Percentiles rank a stretch among this genome's conserved stretches.
Conservation (phyloP, 805 yeast species). For the Saccharomyces cerevisiae region DNA sequence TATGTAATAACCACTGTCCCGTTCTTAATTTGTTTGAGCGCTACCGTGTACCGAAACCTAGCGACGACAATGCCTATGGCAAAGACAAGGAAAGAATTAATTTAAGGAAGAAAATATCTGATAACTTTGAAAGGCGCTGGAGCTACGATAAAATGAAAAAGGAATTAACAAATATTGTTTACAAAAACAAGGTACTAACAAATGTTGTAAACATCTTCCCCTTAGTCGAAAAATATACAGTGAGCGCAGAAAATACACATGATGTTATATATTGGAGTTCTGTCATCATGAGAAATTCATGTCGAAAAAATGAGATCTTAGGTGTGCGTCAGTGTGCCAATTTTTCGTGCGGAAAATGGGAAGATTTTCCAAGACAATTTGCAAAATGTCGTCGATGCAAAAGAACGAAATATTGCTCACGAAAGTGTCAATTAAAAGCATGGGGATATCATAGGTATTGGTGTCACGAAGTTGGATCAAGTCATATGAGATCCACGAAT, state of each 20-base stretch:
- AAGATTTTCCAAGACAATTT: constrained; percentile 78
- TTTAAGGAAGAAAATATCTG: constrained; percentile 8
- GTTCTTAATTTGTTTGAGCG: background rate
- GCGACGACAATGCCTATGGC: background rate
- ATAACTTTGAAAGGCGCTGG: constrained; percentile 34
- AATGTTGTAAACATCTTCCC: constrained; percentile 67
- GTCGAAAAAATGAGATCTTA: constrained; percentile 76
- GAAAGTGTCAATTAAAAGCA: constrained; percentile 83
- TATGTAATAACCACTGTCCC: background rate
- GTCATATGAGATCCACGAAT: constrained; percentile 13
- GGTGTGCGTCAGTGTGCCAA: constrained; percentile 94
- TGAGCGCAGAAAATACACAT: constrained; percentile 50
- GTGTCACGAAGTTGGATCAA: constrained; percentile 56
- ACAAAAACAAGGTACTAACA: constrained; percentile 18
- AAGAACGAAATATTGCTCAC: constrained; percentile 88
- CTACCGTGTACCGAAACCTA: background rate
- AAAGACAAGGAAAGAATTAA: constrained; percentile 6
- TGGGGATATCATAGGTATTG: constrained; percentile 93
- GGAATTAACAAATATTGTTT: constrained; percentile 2
- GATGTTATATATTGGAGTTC: constrained; percentile 96
- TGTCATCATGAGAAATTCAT: constrained; percentile 93
- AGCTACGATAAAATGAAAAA: constrained; percentile 36
- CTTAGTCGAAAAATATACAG: constrained; percentile 83
- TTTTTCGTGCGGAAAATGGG: constrained; percentile 93
- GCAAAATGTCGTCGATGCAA: constrained; percentile 93